Conservation (phyloP, 2,329 filamentous ascomycete genomes). For the Colletotrichum sidae region DNA sequence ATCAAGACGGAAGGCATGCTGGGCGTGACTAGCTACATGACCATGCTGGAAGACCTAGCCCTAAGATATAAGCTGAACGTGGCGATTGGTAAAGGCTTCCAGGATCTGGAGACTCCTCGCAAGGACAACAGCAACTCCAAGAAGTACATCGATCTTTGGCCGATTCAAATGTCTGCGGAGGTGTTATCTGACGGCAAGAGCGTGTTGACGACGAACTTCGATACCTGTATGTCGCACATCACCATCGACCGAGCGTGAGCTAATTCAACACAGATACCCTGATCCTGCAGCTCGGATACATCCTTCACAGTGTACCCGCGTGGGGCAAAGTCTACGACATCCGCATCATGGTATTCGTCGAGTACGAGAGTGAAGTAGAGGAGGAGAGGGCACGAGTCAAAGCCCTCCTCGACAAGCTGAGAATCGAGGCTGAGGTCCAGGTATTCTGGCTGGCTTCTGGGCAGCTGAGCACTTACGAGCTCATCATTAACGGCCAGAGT, state of each 20-base stretch:
- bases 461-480: slow-evolving; percentile 77
- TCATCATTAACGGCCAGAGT: slow-evolving; percentile 78
- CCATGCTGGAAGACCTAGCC: slow-evolving; percentile 84
- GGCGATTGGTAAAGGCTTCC: slow-evolving; percentile 85
- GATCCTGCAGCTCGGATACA: slow-evolving; percentile 89
- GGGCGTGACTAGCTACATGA: slow-evolving; percentile 79
- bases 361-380: slow-evolving; percentile 86
- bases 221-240: slow-evolving; percentile 74
- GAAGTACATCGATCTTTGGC: slow-evolving; percentile 89
- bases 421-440: slow-evolving; percentile 82
- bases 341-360: slow-evolving; percentile 87
- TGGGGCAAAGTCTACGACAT: slow-evolving; percentile 81
- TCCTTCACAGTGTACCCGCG: slow-evolving; percentile 81
- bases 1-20: slow-evolving; percentile 77
- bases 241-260: neutral
- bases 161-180: slow-evolving; percentile 92
- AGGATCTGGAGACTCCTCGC: slow-evolving; percentile 78
- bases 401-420: slow-evolving; percentile 80
- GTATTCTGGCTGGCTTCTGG: slow-evolving; percentile 88
- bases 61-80: slow-evolving; percentile 85
- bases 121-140: slow-evolving; percentile 70
- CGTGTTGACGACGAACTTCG: slow-evolving; percentile 87
- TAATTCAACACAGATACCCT: slow-evolving; percentile 66
- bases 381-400: slow-evolving; percentile 81
- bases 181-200: slow-evolving; percentile 74